Base-by-base conservation (phyloP, 73 alveolate genomes). In the Urostyla sp. region DNA sequence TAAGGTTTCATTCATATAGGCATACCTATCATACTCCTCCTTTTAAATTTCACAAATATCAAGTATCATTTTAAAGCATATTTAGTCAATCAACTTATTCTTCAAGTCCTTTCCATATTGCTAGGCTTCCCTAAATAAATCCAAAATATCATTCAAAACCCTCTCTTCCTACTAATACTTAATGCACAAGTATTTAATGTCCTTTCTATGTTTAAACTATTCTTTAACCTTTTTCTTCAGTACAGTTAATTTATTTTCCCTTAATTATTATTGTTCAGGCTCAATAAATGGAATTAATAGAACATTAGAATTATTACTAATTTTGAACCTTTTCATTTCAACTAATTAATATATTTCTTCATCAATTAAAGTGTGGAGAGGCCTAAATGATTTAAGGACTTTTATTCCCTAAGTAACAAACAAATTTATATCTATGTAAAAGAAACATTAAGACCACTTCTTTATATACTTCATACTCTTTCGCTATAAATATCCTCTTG, bases 371-470 rank as follows among this genome's bases (percentile, higher is more conserved):
- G 37, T 63, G 13, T 8, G 16, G 6, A 27, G 37, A 63, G 79
- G 79, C 26, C 79, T 63, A 21, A 38, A 63, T 23, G 79, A 63
- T 43, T 40, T 37, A 20, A 63, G 28, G 30, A 63, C 45, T 24
- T 63, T 63, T 10, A 10, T 36, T 5, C 53, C 53, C 21, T 63
- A 20, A 27, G 26, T 16, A 15, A 31, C 60, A 63, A 63, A 63
- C 13, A 6, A 1, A 40, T 63, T 63, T 2, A 63, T 63, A 40
- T 63, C 79, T 27, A 63, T 63, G 31, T 43, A 63, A 21, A 5
- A 63, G 45, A 63, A 63, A 26, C 60, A 38, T 26, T 63, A 63
- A n/a, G 61, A 43, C 79, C 79, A 63, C 27, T 63, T 63, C 13
- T 18, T 43, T 40, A 43, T 28, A 20, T 37, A 2, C 21, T 63